A percentile compares a stretch with the other conserved stretches of the same genome.
Evolutionary conservation across 148 eudicot species (phyloP).

Genomic region (Salicornia ramosissima): DNA sequence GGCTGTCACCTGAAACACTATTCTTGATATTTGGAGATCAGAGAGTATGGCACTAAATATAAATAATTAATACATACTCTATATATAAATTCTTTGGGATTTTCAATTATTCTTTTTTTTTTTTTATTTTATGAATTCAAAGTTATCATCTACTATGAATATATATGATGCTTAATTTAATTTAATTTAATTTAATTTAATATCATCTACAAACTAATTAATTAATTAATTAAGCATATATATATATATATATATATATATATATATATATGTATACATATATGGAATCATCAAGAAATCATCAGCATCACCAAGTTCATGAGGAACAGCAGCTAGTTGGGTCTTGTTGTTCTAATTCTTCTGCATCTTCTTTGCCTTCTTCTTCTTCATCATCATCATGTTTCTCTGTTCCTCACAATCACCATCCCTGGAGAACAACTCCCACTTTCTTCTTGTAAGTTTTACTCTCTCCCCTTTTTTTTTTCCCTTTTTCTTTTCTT

Average conservation of each 20-base stretch:
- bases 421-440: conserved; percentile 39
- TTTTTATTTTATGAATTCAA: too few species aligned
- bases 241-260: too few species aligned
- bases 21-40: conserved; percentile 19
- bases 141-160: neutral
- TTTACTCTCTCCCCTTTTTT: conserved; percentile 14
- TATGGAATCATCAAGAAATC: conserved; percentile 69
- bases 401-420: conserved; percentile 36
- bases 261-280: too few species aligned
- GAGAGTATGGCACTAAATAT: neutral
- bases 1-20: conserved; percentile 47
- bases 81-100: conserved; percentile 23
- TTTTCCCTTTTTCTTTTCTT: neutral
- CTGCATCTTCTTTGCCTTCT: conserved; percentile 30
- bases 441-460: conserved; percentile 59
- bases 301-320: conserved; percentile 33
- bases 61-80: conserved; percentile 3
- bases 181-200: too few species aligned
- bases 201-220: too few species aligned
- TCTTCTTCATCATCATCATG: conserved; percentile 34
- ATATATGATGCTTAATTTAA: neutral
- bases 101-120: conserved; percentile 18
- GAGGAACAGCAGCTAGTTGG: conserved; percentile 44
- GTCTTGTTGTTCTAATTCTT: conserved; percentile 30
- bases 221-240: conserved; percentile 15